Base-by-base conservation (phyloP, 2,329 filamentous ascomycete species). In the Fusarium metavorans region DNA sequence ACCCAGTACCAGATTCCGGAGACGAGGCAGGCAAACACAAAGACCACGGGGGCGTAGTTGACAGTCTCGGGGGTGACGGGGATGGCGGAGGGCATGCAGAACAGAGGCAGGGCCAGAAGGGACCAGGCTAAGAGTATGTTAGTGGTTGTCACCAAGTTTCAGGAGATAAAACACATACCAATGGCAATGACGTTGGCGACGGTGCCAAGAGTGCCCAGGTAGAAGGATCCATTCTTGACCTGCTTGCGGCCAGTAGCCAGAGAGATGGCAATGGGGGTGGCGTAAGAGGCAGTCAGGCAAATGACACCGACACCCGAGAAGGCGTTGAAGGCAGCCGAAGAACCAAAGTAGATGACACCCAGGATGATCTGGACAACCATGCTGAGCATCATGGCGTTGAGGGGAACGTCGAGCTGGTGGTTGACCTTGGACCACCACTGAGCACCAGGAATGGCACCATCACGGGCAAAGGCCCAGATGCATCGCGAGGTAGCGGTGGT, bases 31-130 rank as follows among this genome's bases (percentile, higher is more conserved):
- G 93, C 92, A 6, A 86, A 91, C 30, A 92, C 88, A 76, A 94
- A 94, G n/a, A 95, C 92, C 37, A 91, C 92, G 16, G 91, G 91
- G 2, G 92, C 92, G 81, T 94, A 95, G 86, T 95, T 95, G 86
- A 94, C 92, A 43, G 85, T 87, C 20, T 83, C 80, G 34, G 79
- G 82, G 1, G 87, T 88, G 43, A 93, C 90, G 7, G 90, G 90
- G n/a, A 93, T 84, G 50, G 83, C 82, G 0, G 90, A 88, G 1
- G 92, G 92, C 91, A 93, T 93, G 82, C 91, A 94, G 86, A 94
- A 94, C 18, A 94, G 88, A 1, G 92, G 92, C 62, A 94, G 89
- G 39, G 91, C 92, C 64, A 95, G 87, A 16, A 87, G 76, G 64
- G 90, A 92, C 92, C 92, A 94, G 62, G 84, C 89, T 91, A 75